Conservation (phyloP, 2,329 filamentous ascomycete genomes). For the Epichloe sibirici region DNA sequence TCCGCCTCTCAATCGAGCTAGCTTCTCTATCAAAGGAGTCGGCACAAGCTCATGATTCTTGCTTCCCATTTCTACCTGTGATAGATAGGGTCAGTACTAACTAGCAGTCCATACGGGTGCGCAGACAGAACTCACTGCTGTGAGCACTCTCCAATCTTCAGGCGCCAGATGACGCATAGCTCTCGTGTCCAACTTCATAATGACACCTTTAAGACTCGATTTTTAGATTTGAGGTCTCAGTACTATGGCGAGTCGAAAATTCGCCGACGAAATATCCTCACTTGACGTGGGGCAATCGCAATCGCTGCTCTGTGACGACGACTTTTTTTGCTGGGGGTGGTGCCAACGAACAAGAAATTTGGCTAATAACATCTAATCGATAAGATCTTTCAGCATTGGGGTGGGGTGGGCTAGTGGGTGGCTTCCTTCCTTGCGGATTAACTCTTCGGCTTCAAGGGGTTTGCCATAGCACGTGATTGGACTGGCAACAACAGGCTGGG, state of each 20-base stretch:
- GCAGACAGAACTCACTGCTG: slow-evolving; percentile 54
- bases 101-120: neutral
- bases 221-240: neutral
- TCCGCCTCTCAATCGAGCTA: slow-evolving; percentile 69
- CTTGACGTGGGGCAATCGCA: neutral
- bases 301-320: neutral
- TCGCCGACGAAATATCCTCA: neutral
- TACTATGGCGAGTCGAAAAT: neutral
- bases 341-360: slow-evolving; percentile 15
- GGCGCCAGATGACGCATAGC: slow-evolving; percentile 81
- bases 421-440: slow-evolving; percentile 3
- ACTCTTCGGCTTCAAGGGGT: slow-evolving; percentile 3
- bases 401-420: no score
- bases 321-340: slow-evolving; percentile 16
- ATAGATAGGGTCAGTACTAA: neutral
- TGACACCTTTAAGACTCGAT: slow-evolving; percentile 9
- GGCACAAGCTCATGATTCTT: slow-evolving; percentile 97
- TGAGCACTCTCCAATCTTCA: slow-evolving; percentile 92
- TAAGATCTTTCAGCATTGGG: slow-evolving; percentile 6
- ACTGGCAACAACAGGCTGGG: slow-evolving; percentile 13
- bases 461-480: slow-evolving; percentile 18
- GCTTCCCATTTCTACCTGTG: slow-evolving; percentile 80
- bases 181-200: slow-evolving; percentile 92
- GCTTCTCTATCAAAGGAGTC: slow-evolving; percentile 73
- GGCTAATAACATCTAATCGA: slow-evolving; percentile 21